phyloP scores from a whole-genome alignment of 1,284 basidiomycete genomes.

The Exobasidium rhododendri region DNA sequence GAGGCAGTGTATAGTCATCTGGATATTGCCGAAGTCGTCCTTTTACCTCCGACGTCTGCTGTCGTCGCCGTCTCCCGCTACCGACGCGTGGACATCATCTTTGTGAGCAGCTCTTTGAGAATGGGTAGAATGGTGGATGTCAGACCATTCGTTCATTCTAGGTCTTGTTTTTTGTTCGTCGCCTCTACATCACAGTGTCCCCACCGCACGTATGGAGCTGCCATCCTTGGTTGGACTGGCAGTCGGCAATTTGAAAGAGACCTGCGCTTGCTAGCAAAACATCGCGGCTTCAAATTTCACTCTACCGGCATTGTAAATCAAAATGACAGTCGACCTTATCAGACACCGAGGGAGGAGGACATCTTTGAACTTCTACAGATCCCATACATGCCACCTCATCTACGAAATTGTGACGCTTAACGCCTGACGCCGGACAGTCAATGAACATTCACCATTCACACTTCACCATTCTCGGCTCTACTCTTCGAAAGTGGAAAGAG shows the following conservation, averaged over 20 bases:
- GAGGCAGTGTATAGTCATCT: conserved; percentile 16
- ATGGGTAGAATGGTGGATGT: not conserved
- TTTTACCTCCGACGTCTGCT: conserved; percentile 20
- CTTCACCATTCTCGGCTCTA: too few species aligned
- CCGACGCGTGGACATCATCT: conserved; percentile 21
- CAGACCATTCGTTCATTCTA: conserved; percentile 26
- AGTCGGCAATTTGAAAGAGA: conserved; percentile 39
- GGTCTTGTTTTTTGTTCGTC: conserved; percentile 18
- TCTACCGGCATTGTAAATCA: conserved; percentile 31
- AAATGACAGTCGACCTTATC: conserved; percentile 21
- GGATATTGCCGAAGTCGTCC: conserved; percentile 42
- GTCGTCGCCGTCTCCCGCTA: conserved; percentile 1
- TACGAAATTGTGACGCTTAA: conserved; percentile 44
- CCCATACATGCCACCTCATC: conserved; percentile 33
- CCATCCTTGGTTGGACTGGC: conserved; percentile 40
- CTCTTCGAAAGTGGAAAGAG: too few species aligned
- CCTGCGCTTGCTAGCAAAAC: conserved; percentile 29
- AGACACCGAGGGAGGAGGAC: conserved; percentile 28
- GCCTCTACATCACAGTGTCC: conserved; percentile 11
- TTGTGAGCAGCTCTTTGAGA: too few species aligned
- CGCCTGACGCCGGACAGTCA: too few species aligned
- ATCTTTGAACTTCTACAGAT: conserved; percentile 25
- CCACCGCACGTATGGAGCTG: conserved; percentile 32
- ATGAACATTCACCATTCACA: too few species aligned
- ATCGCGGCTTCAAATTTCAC: conserved; percentile 32